phyloP scores from a whole-genome alignment of 495 filamentous ascomycete genomes.

The Talaromyces wortmannii region DNA sequence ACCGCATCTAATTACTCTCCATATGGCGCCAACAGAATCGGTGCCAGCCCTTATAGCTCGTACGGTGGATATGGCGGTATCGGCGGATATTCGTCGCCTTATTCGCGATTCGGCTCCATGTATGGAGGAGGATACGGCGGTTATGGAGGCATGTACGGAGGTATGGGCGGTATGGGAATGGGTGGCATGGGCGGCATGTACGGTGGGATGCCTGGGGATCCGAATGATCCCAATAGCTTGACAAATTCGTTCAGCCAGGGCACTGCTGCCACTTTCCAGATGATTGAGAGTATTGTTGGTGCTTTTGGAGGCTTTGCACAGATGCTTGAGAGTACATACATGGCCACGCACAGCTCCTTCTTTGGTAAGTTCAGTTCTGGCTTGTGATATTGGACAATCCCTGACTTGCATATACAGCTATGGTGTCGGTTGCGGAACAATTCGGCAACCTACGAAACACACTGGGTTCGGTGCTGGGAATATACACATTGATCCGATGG shows the following conservation, averaged over 20 bases:
- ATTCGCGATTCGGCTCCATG: slow-evolving; percentile 59
- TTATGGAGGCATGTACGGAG: slow-evolving; percentile 37
- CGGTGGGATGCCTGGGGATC: slow-evolving; percentile 43
- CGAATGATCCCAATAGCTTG: slow-evolving; percentile 88
- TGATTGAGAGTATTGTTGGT: slow-evolving; percentile 98
- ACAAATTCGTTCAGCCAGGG: slow-evolving; percentile 84
- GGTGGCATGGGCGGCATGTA: slow-evolving; percentile 33
- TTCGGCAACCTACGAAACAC: slow-evolving; percentile 89
- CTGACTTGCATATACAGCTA: slow-evolving; percentile 50
- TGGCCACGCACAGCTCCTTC: slow-evolving; percentile 99
- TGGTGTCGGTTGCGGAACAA: slow-evolving; percentile 97
- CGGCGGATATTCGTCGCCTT: slow-evolving; percentile 49
- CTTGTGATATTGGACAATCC: slow-evolving; percentile 9
- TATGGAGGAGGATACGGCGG: slow-evolving; percentile 40
- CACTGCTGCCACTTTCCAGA: slow-evolving; percentile 97
- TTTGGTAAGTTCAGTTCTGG: slow-evolving; percentile 63
- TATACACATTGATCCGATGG: slow-evolving; percentile 95
- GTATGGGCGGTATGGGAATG: slow-evolving; percentile 53
- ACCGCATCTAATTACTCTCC: slow-evolving; percentile 80
- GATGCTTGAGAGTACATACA: slow-evolving; percentile 99
- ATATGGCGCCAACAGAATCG: slow-evolving; percentile 57
- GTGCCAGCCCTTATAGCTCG: slow-evolving; percentile 41
- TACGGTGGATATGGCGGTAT: slow-evolving; percentile 35
- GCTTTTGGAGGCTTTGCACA: slow-evolving; percentile 94
- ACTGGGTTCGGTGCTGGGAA: slow-evolving; percentile 89